A percentile compares a stretch with the other conserved stretches of the same genome.
Evolutionary conservation across 768 basidiomycete species (phyloP).

Genomic region (Pleurotus citrinopileatus): DNA sequence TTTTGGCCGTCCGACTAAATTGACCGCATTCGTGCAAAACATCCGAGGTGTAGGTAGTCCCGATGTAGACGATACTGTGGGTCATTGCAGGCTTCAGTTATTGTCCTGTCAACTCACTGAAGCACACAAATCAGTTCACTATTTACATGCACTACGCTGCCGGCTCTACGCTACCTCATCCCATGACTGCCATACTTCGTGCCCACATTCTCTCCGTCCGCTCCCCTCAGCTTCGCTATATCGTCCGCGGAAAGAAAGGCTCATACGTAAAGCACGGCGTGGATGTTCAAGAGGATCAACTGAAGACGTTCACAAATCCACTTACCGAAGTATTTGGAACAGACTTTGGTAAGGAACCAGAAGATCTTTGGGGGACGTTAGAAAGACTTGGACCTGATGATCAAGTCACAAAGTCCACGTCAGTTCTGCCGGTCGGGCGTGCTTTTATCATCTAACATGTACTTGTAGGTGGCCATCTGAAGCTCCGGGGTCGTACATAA

Average conservation of each 20-base stretch:
- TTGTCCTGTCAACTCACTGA: neutral
- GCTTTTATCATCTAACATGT: conserved; percentile 3
- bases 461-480: conserved; percentile 58
- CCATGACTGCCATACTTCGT: conserved; percentile 64
- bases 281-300: conserved; percentile 78
- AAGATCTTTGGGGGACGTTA: conserved; percentile 58
- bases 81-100: conserved; percentile 17
- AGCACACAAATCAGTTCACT: conserved; percentile 38
- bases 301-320: conserved; percentile 53
- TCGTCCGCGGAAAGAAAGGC: conserved; percentile 69
- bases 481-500: conserved; percentile 55
- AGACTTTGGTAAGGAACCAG: conserved; percentile 60
- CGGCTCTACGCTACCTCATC: conserved; percentile 39
- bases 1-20: conserved; percentile 68
- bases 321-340: conserved; percentile 36
- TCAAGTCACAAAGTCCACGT: conserved; percentile 35
- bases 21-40: conserved; percentile 73
- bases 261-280: conserved; percentile 74
- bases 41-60: conserved; percentile 61
- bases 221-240: conserved; percentile 65
- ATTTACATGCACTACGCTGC: conserved; percentile 50
- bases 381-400: conserved; percentile 53
- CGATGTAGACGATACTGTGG: conserved; percentile 64
- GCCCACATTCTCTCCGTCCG: conserved; percentile 69
- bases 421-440: conserved; percentile 12